These are phyloP conservation scores for Plasmopara viticola DNA, from an alignment of 352 stramenopile genomes.

Conservation along the genomic window DNA sequence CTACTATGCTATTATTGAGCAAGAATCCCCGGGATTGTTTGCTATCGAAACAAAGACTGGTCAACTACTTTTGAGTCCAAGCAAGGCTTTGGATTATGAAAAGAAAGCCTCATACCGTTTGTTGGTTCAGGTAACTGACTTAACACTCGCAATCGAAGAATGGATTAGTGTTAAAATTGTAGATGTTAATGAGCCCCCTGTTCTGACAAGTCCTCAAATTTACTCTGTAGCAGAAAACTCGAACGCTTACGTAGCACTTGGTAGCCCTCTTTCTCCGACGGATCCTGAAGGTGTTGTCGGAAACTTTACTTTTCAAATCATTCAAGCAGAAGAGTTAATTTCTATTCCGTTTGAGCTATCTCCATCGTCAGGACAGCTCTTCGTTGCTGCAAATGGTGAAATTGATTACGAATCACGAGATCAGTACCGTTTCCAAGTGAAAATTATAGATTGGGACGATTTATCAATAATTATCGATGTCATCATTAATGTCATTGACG, in stretches of 20 bases:
- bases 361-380: constrained; percentile 11
- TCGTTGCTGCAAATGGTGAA: constrained; percentile 10
- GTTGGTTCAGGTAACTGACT: constrained; percentile 12
- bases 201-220: constrained; percentile 14
- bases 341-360: constrained; percentile 11
- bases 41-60: constrained; percentile 9
- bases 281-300: constrained; percentile 14
- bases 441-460: constrained; percentile 14
- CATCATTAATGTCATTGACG: constrained; percentile 17
- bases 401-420: constrained; percentile 16
- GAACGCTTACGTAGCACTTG: constrained; percentile 7
- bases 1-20: constrained; percentile 11
- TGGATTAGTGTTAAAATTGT: constrained; percentile 12
- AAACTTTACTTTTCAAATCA: constrained; percentile 10
- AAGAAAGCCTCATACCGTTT: constrained; percentile 6
- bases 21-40: constrained; percentile 14
- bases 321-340: neutral
- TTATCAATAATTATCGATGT: constrained; percentile 10
- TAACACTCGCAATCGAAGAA: constrained; percentile 3
- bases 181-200: constrained; percentile 21
- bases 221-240: constrained; percentile 19
- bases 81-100: constrained; percentile 15
- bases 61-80: constrained; percentile 9
- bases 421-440: constrained; percentile 10
- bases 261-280: constrained; percentile 6